Conservation (phyloP, 345 rosid genomes). For the Eucalyptus lansdowneana region DNA sequence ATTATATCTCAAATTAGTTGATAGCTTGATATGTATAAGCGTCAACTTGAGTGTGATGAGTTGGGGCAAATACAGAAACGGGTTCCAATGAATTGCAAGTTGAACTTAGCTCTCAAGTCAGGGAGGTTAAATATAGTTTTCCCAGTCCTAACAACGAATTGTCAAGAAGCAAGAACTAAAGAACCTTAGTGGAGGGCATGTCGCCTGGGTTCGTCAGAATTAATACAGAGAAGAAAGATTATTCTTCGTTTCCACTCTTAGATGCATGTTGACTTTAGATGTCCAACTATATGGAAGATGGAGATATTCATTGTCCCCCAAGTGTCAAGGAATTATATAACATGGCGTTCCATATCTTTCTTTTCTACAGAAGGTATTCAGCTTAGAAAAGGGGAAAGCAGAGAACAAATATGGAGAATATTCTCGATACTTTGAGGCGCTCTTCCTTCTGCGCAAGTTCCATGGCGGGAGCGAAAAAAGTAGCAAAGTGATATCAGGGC, state of each 20-base stretch:
- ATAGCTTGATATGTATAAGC: background rate
- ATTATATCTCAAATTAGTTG: background rate
- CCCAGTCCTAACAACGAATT: background rate
- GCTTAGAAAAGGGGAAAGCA: background rate
- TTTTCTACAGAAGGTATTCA: background rate
- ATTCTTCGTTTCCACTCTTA: background rate
- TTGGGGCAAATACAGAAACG: background rate
- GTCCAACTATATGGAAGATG: background rate
- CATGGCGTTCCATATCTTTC: background rate
- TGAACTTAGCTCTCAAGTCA: background rate
- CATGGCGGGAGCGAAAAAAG: background rate
- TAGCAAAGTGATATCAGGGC: background rate
- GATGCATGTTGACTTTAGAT: background rate
- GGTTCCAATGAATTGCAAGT: background rate
- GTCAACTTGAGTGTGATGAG: background rate
- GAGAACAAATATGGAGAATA: background rate
- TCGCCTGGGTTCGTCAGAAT: background rate
- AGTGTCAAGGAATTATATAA: background rate
- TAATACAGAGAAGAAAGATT: background rate
- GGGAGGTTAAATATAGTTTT: background rate
- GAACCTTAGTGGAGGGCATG: background rate
- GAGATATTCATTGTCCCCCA: background rate
- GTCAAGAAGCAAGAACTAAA: background rate
- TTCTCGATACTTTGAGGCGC: background rate
- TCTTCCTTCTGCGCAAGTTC: background rate